A percentile compares a stretch with the other conserved stretches of the same genome.
These are phyloP conservation scores for Saturnispora galanensis DNA, from an alignment of 805 yeast genomes.

Conservation along the genomic window DNA sequence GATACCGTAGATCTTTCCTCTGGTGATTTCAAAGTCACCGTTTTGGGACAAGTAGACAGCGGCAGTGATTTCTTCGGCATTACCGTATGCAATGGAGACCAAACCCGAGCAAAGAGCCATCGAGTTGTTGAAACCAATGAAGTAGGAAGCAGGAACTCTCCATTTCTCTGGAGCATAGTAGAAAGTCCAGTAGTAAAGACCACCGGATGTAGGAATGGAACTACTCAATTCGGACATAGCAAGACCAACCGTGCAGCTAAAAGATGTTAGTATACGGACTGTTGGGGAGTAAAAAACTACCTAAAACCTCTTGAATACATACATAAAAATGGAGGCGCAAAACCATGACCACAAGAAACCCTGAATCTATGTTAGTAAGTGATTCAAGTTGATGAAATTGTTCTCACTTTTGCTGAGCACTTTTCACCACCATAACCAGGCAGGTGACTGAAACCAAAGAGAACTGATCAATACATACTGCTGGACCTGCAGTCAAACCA, in stretches of 20 bases:
- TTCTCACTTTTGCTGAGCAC: no score
- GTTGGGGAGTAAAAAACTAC: no score
- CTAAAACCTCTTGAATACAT: no score
- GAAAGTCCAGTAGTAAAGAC: conserved; percentile 60
- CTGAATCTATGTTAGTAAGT: no score
- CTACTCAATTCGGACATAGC: conserved; percentile 60
- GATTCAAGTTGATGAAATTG: no score
- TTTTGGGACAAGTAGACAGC: conserved; percentile 32
- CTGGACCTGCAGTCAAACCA: conserved; percentile 53
- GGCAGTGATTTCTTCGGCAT: conserved; percentile 49
- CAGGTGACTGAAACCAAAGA: no score
- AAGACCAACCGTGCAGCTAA: conserved; percentile 39
- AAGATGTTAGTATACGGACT: no score
- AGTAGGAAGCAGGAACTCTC: conserved; percentile 49
- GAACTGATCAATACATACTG: conserved; percentile 16
- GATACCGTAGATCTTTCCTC: conserved; percentile 42
- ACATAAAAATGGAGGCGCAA: conserved; percentile 43
- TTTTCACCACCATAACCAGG: no score
- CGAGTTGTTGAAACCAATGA: conserved; percentile 57
- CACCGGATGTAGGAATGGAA: conserved; percentile 60
- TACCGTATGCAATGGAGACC: conserved; percentile 49
- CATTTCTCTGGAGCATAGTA: conserved; percentile 48
- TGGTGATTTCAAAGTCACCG: conserved; percentile 31
- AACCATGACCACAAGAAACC: conserved; percentile 51
- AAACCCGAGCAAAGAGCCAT: conserved; percentile 53